Evolutionary conservation across 768 basidiomycete genomes (phyloP), one percentile per base, ranked within the genome.

Genomic region (Boletus sp.): DNA sequence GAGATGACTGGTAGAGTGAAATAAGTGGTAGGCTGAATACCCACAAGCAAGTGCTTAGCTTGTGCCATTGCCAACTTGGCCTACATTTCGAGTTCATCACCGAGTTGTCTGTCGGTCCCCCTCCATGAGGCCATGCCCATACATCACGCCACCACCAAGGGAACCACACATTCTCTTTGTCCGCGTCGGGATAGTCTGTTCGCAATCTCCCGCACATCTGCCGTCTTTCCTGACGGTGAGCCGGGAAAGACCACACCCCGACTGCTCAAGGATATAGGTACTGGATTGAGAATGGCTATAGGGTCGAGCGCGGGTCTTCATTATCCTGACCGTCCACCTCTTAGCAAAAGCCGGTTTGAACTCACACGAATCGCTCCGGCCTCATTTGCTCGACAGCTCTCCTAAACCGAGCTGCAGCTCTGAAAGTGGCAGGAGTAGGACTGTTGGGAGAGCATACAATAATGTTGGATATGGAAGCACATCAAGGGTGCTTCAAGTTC

Each of bases 361-460:
- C 51, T 68, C 66, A 60, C 40, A 62, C 50, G 58, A 66, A 39
- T 55, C 85, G 72, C 66, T 89, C 85, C n/a, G 67, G 67, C 48
- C 78, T 71, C 72, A 87, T 87, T 47, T 78, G 67, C 59, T 81
- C 77, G 35, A n/a, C n/a, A n/a, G n/a, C n/a, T n/a, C n/a, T n/a
- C n/a, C n/a, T n/a, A n/a, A n/a, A n/a, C n/a, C n/a, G 78, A 52
- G 83, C 77, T 0, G 90, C 90, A 35, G 90, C 77, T 20, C 79
- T 73, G 42, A 84, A 64, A 0, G 87, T 82, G n/a, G 77, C 67
- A 20, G 79, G 77, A 6, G 77, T 75, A 37, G 73, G 67, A 12
- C 91, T 90, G 66, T 63, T 79, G 9, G 90, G 90, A 11, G 90
- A 92, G 72, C 94, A 95, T 24, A 96, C 76, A 59, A 94, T 86